phyloP scores from a whole-genome alignment of 2,329 filamentous ascomycete species.

The Rasamsonia emersonii region DNA sequence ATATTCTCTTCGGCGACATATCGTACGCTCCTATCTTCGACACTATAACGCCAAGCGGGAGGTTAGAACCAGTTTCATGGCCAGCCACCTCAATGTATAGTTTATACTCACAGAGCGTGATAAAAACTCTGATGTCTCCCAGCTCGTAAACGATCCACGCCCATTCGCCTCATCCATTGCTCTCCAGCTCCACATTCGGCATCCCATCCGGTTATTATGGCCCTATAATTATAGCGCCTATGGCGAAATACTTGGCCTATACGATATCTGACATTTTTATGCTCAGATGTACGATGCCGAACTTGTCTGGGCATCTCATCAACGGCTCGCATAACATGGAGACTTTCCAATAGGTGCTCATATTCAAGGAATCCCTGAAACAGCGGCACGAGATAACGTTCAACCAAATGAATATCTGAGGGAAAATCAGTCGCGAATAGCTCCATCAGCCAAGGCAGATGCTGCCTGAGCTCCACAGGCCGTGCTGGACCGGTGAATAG shows the following conservation, averaged over 20 bases:
- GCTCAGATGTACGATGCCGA: constrained; percentile 25
- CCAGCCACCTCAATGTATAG: constrained; percentile 10
- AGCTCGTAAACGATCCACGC: constrained; percentile 51
- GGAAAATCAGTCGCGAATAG: constrained; percentile 57
- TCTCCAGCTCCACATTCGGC: constrained; percentile 49
- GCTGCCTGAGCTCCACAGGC: constrained; percentile 49
- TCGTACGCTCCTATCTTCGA: constrained; percentile 58
- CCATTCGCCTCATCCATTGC: constrained; percentile 56
- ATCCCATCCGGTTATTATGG: constrained; percentile 85
- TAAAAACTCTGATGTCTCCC: constrained; percentile 68
- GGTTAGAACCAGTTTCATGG: constrained; percentile 7
- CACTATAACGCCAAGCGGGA: no score
- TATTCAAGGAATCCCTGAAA: constrained; percentile 46
- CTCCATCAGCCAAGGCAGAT: constrained; percentile 56
- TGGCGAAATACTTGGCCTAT: constrained; percentile 83
- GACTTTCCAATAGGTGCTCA: constrained; percentile 43
- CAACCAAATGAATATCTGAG: constrained; percentile 64
- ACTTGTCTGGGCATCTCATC: constrained; percentile 48
- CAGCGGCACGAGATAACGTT: constrained; percentile 58
- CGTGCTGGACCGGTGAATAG: constrained; percentile 39
- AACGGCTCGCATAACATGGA: constrained; percentile 47
- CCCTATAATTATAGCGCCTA: constrained; percentile 67
- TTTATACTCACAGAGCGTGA: constrained; percentile 65
- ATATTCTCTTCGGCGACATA: constrained; percentile 81
- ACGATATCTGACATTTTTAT: constrained; percentile 50